Conservation (phyloP, 805 yeast genomes). For the Cyberlindnera americana region DNA sequence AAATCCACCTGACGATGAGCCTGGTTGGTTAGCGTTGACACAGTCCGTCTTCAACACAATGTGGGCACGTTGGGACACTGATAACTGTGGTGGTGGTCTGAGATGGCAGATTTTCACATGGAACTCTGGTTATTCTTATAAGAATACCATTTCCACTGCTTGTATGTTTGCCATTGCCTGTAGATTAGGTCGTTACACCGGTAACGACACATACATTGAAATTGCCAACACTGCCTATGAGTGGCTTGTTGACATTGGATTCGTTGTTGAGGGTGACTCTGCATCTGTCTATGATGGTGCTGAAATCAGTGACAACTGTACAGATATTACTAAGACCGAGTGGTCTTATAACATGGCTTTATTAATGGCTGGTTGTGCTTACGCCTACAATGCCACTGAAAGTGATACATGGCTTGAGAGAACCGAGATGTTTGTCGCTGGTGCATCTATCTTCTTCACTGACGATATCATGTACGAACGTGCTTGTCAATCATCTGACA, state of each 20-base stretch:
- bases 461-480: conserved; percentile 56
- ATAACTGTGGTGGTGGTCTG: conserved; percentile 58
- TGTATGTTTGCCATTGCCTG: conserved; percentile 62
- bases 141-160: conserved; percentile 61
- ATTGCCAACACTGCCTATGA: conserved; percentile 53
- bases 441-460: conserved; percentile 46
- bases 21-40: conserved; percentile 55
- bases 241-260: conserved; percentile 54
- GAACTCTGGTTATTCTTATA: conserved; percentile 67
- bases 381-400: conserved; percentile 58
- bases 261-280: conserved; percentile 35
- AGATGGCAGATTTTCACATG: conserved; percentile 73
- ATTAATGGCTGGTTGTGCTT: conserved; percentile 64
- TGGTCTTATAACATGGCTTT: conserved; percentile 76
- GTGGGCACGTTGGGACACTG: conserved; percentile 58
- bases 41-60: conserved; percentile 64
- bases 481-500: conserved; percentile 50
- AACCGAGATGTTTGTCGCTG: conserved; percentile 40
- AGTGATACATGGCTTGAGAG: conserved; percentile 49
- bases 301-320: conserved; percentile 44
- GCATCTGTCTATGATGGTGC: conserved; percentile 59
- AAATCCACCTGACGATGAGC: conserved; percentile 42
- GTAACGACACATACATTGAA: conserved; percentile 50
- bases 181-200: conserved; percentile 58
- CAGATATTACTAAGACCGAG: conserved; percentile 43